Conservation (phyloP, 805 yeast genomes). For the Teunomyces funiuensis region DNA sequence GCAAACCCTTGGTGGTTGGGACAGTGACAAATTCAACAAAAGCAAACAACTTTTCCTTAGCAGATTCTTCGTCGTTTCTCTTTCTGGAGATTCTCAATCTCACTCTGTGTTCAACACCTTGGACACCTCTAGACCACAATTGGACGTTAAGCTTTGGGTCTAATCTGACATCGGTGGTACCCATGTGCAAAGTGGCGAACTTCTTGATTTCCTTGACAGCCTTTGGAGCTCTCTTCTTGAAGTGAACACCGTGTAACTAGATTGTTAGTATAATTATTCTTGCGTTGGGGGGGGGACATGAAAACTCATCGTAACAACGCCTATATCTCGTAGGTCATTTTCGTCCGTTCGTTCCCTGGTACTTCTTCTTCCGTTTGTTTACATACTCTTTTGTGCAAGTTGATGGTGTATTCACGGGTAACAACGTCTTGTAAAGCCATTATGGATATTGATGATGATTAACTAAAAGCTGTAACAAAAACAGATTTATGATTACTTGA, state of each 20-base stretch:
- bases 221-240: constrained; percentile 99
- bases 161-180: constrained; percentile 97
- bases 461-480: constrained; percentile 8
- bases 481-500: constrained; percentile 2
- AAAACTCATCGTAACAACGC: constrained; percentile 4
- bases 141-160: constrained; percentile 98
- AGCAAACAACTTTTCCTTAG: constrained; percentile 95
- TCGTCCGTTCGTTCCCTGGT: not conserved
- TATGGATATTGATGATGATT: constrained; percentile 34
- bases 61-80: constrained; percentile 99
- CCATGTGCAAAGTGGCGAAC: constrained; percentile 98
- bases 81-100: constrained; percentile 98
- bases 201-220: constrained; percentile 99
- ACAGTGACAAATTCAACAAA: constrained; percentile 97
- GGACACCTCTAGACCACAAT: constrained; percentile 99
- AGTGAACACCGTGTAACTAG: constrained; percentile 94
- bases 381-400: constrained; percentile 98
- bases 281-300: not conserved
- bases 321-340: not conserved
- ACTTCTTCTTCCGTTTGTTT: constrained; percentile 1
- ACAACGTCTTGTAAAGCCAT: constrained; percentile 97
- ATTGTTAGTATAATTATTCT: constrained; percentile 43
- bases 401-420: constrained; percentile 99
- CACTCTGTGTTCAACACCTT: constrained; percentile 97
- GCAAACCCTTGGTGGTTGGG: constrained; percentile 94